phyloP scores from a whole-genome alignment of 2,329 filamentous ascomycete species.

The Colletotrichum navitas region DNA sequence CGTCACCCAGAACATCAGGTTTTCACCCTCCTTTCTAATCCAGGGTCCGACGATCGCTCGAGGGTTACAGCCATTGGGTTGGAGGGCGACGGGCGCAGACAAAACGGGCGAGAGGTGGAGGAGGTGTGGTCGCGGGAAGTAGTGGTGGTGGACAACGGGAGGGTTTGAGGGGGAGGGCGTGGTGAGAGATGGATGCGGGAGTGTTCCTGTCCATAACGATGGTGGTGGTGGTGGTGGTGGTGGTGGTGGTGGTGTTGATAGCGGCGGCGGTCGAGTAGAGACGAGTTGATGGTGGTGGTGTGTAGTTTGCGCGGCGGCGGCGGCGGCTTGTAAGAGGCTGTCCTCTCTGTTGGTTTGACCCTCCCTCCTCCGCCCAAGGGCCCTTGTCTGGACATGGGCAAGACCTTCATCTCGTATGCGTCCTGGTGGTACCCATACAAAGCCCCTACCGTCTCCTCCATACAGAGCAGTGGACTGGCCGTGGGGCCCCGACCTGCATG shows the following conservation, averaged over 20 bases:
- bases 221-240: slow-evolving; percentile 18
- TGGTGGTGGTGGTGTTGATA: slow-evolving; percentile 33
- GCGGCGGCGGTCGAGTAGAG: not conserved
- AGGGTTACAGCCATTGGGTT: slow-evolving; percentile 36
- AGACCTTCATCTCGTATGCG: slow-evolving; percentile 18
- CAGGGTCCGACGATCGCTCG: slow-evolving; percentile 42
- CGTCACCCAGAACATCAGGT: not conserved
- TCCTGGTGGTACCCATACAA: not conserved
- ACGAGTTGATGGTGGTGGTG: slow-evolving; percentile 31
- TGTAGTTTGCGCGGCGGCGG: not conserved
- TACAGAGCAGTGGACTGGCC: slow-evolving; percentile 3
- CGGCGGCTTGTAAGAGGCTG: not conserved
- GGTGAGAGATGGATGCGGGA: slow-evolving; percentile 12
- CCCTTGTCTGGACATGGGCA: slow-evolving; percentile 5
- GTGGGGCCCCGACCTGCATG: slow-evolving; percentile 6
- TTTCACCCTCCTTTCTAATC: slow-evolving; percentile 3
- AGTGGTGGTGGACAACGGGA: slow-evolving; percentile 3
- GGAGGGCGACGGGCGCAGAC: slow-evolving; percentile 10
- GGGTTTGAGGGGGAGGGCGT: not conserved
- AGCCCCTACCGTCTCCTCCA: not conserved
- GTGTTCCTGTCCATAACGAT: not conserved
- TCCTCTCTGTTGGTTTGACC: slow-evolving; percentile 5
- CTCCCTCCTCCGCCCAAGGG: not conserved
- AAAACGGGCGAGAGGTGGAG: slow-evolving; percentile 27
- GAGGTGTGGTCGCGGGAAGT: slow-evolving; percentile 8